These are phyloP conservation scores for Helotiales sp. DNA, from an alignment of 2,329 filamentous ascomycete species.

Conservation along the genomic window DNA sequence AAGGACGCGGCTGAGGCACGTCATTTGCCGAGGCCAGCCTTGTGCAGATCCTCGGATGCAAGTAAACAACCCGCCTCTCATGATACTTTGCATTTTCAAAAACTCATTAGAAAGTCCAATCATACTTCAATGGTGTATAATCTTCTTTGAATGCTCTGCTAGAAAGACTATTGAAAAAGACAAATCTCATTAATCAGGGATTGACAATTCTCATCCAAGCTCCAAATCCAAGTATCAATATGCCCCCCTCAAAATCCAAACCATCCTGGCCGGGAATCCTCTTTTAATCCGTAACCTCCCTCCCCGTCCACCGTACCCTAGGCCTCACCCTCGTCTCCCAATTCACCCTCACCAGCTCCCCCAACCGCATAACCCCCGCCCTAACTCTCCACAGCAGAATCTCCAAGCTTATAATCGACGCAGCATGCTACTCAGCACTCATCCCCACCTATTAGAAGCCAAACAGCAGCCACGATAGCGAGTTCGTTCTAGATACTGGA, in stretches of 20 bases:
- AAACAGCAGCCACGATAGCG: conserved; percentile 14
- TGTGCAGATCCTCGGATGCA: background rate
- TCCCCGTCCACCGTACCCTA: conserved; percentile 9
- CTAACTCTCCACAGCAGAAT: conserved; percentile 15
- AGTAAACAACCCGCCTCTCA: background rate
- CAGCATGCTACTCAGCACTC: conserved; percentile 13
- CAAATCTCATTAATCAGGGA: too few species aligned
- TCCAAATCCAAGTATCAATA: background rate
- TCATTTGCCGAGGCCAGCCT: conserved; percentile 27
- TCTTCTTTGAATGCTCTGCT: too few species aligned
- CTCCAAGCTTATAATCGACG: conserved; percentile 8
- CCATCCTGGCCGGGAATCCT: conserved; percentile 3
- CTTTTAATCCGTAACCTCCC: background rate
- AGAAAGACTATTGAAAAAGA: too few species aligned
- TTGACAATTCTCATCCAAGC: too few species aligned
- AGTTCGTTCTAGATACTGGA: conserved; percentile 17
- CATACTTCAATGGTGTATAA: background rate
- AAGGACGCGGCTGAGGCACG: conserved; percentile 24
- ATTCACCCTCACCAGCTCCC: conserved; percentile 2
- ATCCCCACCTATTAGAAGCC: conserved; percentile 11
- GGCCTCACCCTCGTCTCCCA: conserved; percentile 15
- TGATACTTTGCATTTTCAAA: background rate
- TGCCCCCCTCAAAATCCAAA: background rate
- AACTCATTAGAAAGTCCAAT: background rate
- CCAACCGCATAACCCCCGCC: conserved; percentile 4